Conservation (phyloP, 768 basidiomycete species). For the Pleurotus platypus region DNA sequence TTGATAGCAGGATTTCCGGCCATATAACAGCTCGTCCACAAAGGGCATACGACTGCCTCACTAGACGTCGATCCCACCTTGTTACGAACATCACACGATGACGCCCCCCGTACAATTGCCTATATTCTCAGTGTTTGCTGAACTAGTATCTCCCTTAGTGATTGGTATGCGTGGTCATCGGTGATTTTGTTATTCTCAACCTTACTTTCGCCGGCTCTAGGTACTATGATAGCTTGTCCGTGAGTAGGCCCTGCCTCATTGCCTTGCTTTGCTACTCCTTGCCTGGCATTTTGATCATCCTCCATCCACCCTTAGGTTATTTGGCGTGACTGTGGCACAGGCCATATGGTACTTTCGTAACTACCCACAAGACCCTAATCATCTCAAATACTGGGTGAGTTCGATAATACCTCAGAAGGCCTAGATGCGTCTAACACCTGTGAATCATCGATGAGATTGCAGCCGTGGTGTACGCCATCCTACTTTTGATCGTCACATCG, state of each 20-base stretch:
- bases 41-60: background rate
- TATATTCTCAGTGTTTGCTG: background rate
- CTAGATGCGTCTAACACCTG: too few species aligned
- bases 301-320: background rate
- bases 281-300: too few species aligned
- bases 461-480: too few species aligned
- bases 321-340: background rate
- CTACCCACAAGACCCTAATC: background rate
- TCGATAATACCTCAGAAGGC: too few species aligned
- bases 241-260: background rate
- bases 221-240: background rate
- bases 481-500: too few species aligned
- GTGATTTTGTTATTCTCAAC: too few species aligned
- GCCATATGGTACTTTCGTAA: background rate
- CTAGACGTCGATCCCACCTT: background rate
- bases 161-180: background rate
- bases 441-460: too few species aligned
- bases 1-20: background rate
- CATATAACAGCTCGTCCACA: background rate
- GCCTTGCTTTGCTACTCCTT: too few species aligned
- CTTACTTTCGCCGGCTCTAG: background rate
- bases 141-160: background rate
- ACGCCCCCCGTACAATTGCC: background rate
- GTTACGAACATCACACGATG: background rate
- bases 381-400: background rate